Evolutionary conservation across 495 filamentous ascomycete genomes (phyloP), one percentile per base, ranked within the genome.

Genomic region (Filosporella fistucella): DNA sequence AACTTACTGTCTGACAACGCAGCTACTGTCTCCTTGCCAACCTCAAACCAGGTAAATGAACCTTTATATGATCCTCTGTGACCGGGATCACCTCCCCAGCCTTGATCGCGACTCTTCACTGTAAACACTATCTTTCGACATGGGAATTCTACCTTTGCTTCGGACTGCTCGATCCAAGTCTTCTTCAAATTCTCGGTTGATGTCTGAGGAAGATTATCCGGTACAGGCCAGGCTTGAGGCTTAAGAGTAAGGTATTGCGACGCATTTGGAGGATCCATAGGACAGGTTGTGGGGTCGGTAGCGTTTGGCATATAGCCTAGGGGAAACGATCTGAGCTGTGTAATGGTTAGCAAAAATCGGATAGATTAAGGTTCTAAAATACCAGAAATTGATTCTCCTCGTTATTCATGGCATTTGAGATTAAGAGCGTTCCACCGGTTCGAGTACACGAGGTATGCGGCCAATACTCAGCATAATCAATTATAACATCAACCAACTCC

Each of bases 391-490:
- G 14, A 38, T 58, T 58, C 34, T 55, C 56, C n/a, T n/a, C n/a
- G n/a, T n/a, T 4, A 25, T 18, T 32, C 6, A 32, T 17, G 16
- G 14, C 14, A 14, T 16, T 5, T 17, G 3, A 40, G 11, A 40
- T 23, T 13, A 21, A 30, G 21, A 13, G 4, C 34, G 36, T 18
- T 13, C 17, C 48, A 20, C 40, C 20, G 12, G 28, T 25, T 20
- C 32, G 39, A n/a, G 29, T 34, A 14, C 62, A 58, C 3, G 68
- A 62, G 0, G 71, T 68, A 44, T 75, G 71, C 0, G 77, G 74
- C 85, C 85, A 89, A 57, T 88, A 88, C 61, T 87, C 84, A 17
- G 84, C 84, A 30, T 65, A 60, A 56, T 88, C 85, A 42, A 86
- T 56, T 26, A 89, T 78, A 41, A 68, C 61, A 61, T 88, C 82